Base-by-base conservation (phyloP, 495 filamentous ascomycete genomes). In the Podospora didyma region DNA sequence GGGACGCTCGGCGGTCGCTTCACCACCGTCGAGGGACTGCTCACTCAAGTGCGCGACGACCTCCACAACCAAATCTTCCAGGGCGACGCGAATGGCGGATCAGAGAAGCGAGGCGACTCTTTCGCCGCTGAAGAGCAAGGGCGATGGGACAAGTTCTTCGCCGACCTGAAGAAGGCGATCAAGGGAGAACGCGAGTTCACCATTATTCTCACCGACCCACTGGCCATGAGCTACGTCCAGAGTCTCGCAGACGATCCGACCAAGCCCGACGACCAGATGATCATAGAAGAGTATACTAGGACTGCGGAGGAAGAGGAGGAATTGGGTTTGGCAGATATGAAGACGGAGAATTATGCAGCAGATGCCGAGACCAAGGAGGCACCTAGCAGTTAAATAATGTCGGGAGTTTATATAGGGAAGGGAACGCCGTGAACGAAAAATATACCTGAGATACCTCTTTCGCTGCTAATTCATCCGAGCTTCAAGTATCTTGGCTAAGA, bases 1-100 rank as follows among this genome's bases (percentile, higher is more conserved):
- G 94, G 94, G 42, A 97, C 93, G 0, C 82, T 97, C 4, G 94
- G 94, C 58, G 93, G 93, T n/a, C 86, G 92, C 41, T 98, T 98
- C 77, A 97, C 94, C 10, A 98, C 95, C 5, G 83, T 97, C 19
- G 95, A 97, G 72, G 94, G 94, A 58, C 82, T 97, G 20, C 78
- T 97, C n/a, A 92, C 89, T 0, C 91, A 97, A 69, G 86, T 98
- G 52, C 84, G 91, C 39, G 87, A 96, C 66, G 92, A 97, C 67
- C 78, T 97, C 41, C 84, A 84, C 63, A 82, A 80, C 39, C 87
- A 91, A 54, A 92, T 97, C 62, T 98, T 92, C 73, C 86, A 96
- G 62, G 75, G 84, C 16, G 84, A 81, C 42, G 74, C 79, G 21
- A 70, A 74, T 21, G 56, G 22, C 1, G 67, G 42, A 3, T 14